Conservation (phyloP, 2,329 filamentous ascomycete species). For the Colletotrichum sp. region DNA sequence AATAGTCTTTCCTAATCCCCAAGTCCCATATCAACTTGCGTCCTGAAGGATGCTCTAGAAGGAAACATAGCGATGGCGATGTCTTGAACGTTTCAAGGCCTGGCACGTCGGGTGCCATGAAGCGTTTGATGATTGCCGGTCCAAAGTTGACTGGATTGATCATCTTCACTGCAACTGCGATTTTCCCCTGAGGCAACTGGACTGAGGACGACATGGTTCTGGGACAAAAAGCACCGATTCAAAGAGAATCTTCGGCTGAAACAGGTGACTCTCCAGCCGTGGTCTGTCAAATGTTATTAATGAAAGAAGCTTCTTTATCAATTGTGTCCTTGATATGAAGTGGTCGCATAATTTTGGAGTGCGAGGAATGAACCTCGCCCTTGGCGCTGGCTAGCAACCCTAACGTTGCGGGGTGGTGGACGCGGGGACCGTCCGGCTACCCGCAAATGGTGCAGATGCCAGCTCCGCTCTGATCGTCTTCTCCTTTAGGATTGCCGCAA, state of each 20-base stretch:
- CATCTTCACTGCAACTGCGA: slow-evolving; percentile 31
- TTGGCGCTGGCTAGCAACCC: neutral
- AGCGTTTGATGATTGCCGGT: slow-evolving; percentile 39
- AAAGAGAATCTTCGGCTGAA: neutral
- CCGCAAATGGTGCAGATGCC: neutral
- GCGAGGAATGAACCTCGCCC: neutral
- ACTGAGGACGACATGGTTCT: neutral
- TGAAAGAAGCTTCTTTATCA: neutral
- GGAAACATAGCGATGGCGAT: slow-evolving; percentile 32
- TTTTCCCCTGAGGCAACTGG: slow-evolving; percentile 21
- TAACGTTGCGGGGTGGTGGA: neutral
- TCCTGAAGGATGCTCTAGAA: slow-evolving; percentile 31
- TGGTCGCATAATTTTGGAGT: neutral
- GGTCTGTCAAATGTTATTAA: neutral
- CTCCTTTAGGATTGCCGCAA: neutral
- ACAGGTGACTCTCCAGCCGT: neutral
- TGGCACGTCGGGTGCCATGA: slow-evolving; percentile 41
- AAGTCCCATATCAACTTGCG: slow-evolving; percentile 33
- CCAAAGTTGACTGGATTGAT: slow-evolving; percentile 45
- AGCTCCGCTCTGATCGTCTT: neutral
- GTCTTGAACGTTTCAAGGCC: slow-evolving; percentile 35
- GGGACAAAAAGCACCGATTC: neutral
- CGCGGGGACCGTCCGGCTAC: neutral
- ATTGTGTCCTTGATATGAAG: neutral
- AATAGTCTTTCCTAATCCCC: slow-evolving; percentile 32